Conservation (phyloP, 2,329 filamentous ascomycete genomes). For the Aspergillus neoniger region DNA sequence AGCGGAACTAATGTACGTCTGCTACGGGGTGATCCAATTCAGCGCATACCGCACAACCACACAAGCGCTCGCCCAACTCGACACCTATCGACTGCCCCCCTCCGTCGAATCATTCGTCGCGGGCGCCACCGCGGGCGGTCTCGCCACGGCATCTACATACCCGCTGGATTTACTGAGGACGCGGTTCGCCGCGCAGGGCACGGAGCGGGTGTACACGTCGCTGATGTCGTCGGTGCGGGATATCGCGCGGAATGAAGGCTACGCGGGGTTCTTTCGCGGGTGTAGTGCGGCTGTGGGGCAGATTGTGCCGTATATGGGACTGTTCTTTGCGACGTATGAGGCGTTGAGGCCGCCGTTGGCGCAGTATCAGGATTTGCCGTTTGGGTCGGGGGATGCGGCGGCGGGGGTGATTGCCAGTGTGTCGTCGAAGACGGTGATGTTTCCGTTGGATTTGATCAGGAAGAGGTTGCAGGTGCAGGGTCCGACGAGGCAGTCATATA, state of each 20-base stretch:
- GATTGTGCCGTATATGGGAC: constrained; percentile 94
- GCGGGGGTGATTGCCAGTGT: constrained; percentile 80
- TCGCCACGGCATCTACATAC: constrained; percentile 82
- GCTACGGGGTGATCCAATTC: constrained; percentile 89
- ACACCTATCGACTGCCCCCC: constrained; percentile 58
- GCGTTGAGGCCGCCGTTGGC: constrained; percentile 63
- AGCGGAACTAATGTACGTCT: constrained; percentile 90
- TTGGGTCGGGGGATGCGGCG: constrained; percentile 78
- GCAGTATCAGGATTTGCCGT: constrained; percentile 54
- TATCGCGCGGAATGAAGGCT: constrained; percentile 75
- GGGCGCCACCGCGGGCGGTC: constrained; percentile 78
- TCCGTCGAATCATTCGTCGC: constrained; percentile 78
- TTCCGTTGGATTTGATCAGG: constrained; percentile 87
- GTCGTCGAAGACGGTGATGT: constrained; percentile 83
- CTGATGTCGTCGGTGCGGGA: constrained; percentile 68
- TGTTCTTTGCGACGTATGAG: constrained; percentile 93
- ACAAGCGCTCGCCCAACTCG: constrained; percentile 61
- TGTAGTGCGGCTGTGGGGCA: constrained; percentile 78
- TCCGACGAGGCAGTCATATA: constrained; percentile 75
- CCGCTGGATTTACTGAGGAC: constrained; percentile 91
- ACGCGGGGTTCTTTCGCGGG: constrained; percentile 82
- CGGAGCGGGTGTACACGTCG: constrained; percentile 73
- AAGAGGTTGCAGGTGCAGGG: constrained; percentile 96
- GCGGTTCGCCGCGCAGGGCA: constrained; percentile 93
- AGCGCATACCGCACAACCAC: constrained; percentile 78